Conservation (phyloP, 2,329 filamentous ascomycete genomes). For the Xylaria sp. region DNA sequence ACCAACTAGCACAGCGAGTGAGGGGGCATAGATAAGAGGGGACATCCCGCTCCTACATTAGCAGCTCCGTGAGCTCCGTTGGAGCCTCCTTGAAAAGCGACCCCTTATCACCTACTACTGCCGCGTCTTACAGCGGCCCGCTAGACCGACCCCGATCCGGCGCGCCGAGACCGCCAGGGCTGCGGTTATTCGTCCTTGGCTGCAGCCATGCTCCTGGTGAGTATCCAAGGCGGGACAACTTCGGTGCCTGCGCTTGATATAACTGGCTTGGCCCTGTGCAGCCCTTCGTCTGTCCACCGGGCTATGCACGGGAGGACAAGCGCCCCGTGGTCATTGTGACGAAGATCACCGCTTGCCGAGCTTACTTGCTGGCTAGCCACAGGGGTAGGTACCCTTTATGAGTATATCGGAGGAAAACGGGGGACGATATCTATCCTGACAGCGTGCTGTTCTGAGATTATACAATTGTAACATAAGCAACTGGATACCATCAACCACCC, state of each 20-base stretch:
- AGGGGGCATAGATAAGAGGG: not conserved
- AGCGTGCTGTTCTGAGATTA: not conserved
- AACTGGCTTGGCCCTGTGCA: constrained; percentile 30
- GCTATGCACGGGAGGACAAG: constrained; percentile 12
- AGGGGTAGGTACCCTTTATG: constrained; percentile 13
- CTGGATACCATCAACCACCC: not conserved
- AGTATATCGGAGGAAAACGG: constrained; percentile 2
- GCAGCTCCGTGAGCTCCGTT: constrained; percentile 28
- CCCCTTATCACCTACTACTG: constrained; percentile 26
- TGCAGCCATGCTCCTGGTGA: constrained; percentile 23
- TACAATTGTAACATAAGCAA: constrained; percentile 4
- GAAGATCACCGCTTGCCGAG: constrained; percentile 31
- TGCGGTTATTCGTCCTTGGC: constrained; percentile 32
- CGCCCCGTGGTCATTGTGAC: constrained; percentile 22
- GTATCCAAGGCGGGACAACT: constrained; percentile 29
- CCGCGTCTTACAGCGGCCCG: constrained; percentile 32
- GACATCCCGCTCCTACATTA: not conserved
- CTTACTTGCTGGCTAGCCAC: constrained; percentile 15
- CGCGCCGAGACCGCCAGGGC: constrained; percentile 31
- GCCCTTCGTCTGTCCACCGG: constrained; percentile 29
- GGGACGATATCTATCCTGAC: not conserved
- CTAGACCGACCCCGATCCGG: constrained; percentile 37
- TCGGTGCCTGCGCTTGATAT: constrained; percentile 30
- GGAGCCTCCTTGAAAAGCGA: constrained; percentile 16
- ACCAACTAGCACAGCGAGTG: not conserved